Evolutionary conservation across 108 stramenopile genomes (phyloP), one percentile per base, ranked within the genome.

Genomic region (Cyclotella distinguenda): DNA sequence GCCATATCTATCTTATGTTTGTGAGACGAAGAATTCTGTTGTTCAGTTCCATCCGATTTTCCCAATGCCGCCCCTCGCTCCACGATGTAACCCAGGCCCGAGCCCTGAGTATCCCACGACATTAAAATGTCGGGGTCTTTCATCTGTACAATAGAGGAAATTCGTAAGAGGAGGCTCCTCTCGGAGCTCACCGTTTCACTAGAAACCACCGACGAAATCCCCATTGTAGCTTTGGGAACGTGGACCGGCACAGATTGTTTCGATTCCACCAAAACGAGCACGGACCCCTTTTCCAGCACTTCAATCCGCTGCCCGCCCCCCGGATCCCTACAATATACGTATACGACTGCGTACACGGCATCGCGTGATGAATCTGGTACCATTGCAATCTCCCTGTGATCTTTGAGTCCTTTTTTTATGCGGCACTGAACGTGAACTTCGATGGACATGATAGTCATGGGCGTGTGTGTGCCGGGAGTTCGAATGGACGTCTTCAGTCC

Each of bases 361-460:
- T 94, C 93, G 25, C 84, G 78, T 13, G 64, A 77, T 38, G 86
- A 78, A 53, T 94, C 77, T 46, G 88, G 84, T 16, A 81, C 76
- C 88, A 94, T 85, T 6, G 93, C 82, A 38, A 91, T 90, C 34
- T 78, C 74, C 45, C 78, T 88, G 13, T 86, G 78, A 59, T 88
- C 88, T 47, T 77, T 79, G 8, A 78, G 30, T 6, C 86, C 84
- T 27, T 68, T 74, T 30, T 72, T 70, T n/a, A 68, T 84, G 30
- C 93, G 66, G 57, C 90, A 91, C 60, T 94, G 93, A 7, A 88
- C 87, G 78, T 94, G 93, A 39, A 91, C 77, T 65, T 94, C 93
- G 31, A 94, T 77, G 3, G 86, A 79, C 85, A 94, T 86, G 51
- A 90, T 68, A 13, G 93, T 85, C 9, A 94, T 42, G n/a, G 91